Base-by-base conservation (phyloP, 2,329 filamentous ascomycete species). In the Scytalidium lignicola region DNA sequence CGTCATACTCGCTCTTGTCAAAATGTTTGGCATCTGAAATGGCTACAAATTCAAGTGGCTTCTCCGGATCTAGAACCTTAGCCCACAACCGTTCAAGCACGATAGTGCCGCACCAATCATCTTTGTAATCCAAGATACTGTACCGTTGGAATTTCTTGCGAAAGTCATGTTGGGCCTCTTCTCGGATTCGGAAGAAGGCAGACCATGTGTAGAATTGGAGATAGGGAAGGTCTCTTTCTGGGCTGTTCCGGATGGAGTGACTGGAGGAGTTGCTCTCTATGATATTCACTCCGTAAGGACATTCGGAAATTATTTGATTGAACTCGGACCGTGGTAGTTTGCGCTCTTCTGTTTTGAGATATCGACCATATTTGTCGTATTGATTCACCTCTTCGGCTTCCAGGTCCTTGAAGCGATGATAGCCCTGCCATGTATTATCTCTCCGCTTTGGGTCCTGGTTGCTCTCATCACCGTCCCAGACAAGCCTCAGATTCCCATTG, bases 11-110 rank as follows among this genome's bases (percentile, higher is more conserved):
- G 0, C 61, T 58, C 3, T 50, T 23, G 3, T 62, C 60, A 47
- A 70, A 68, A 0, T 45, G 44, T 48, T 65, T 66, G 3, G 67
- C 65, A 2, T 68, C 62, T 0, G 62, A 67, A 10, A 69, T 55
- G 5, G 67, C 65, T 28, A 68, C 60, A 48, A 68, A 64, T 17
- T 62, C 55, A 1, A 51, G 50, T 15, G 48, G 44, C 23, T 41
- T 43, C 3, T 46, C 46, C 40, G 39, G 13, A 13, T 19, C 28
- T 9, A 13, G n/a, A 3, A 57, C 43, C 58, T 58, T 62, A n/a
- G n/a, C n/a, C n/a, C n/a, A n/a, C 6, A 50, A 18, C 8, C 49
- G 48, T 12, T 61, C 48, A 1, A 67, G 47, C 13, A 64, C 44
- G 7, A 67, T 60, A 2, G 63, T 53, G 0, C 64, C 64, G 44